Conservation (phyloP, 164 flowering plant genomes). For the Cinnamomum chago region DNA sequence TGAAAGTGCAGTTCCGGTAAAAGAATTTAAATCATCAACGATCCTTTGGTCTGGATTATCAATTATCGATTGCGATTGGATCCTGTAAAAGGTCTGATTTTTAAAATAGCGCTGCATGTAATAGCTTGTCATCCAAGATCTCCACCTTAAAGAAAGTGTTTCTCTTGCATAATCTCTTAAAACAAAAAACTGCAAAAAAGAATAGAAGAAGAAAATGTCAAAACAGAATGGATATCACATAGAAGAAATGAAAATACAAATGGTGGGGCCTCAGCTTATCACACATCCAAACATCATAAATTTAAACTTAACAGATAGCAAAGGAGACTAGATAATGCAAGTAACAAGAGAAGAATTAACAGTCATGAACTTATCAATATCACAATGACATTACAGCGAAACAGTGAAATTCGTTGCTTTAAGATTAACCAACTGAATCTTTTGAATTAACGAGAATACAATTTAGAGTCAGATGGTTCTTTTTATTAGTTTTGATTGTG, state of each 20-base stretch:
- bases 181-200: slow-evolving; percentile 64
- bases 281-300: neutral
- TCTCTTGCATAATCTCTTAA: slow-evolving; percentile 92
- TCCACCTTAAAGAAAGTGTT: slow-evolving; percentile 80
- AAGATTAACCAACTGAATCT: neutral
- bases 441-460: neutral
- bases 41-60: slow-evolving; percentile 99
- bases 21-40: slow-evolving; percentile 94
- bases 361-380: neutral
- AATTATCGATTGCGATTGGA: slow-evolving; percentile 85
- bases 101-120: slow-evolving; percentile 87
- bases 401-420: neutral
- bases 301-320: neutral
- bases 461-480: neutral
- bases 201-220: neutral
- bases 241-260: neutral
- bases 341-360: neutral
- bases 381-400: neutral
- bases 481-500: neutral
- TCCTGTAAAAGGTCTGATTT: slow-evolving; percentile 73
- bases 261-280: no score
- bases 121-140: slow-evolving; percentile 95
- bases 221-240: neutral
- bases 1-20: slow-evolving; percentile 93
- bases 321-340: neutral